Evolutionary conservation across 345 rosid genomes (phyloP), one percentile per base, ranked within the genome.

Genomic region (Nasturtium officinale): DNA sequence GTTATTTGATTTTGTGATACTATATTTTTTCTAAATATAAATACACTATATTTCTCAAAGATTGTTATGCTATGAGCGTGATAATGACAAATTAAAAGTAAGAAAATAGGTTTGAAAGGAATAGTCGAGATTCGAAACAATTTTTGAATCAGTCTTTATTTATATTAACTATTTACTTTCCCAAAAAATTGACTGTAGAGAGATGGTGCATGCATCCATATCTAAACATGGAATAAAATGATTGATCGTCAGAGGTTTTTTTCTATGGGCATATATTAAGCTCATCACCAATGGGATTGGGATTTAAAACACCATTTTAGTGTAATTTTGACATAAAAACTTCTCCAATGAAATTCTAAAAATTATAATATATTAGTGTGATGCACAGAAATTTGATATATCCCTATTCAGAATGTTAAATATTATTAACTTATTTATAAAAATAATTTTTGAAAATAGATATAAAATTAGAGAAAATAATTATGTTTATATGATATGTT

Each of bases 81-180:
- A 38, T 12, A 38, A 11, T 12, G 45, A 38, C 46, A 40, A 40
- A 40, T 38, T 12, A 12, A 28, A 7, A 54, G 37, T 54, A 55
- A 8, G 38, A 55, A 28, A 55, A 7, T 3, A n/a, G 20, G 38
- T 55, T 37, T 55, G 38, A 8, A 29, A 29, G 37, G 60, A 55
- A 54, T 54, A 28, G 20, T 15, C 38, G 12, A 55, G 60, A 55
- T 55, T 55, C 60, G 18, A 7, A 53, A 54, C 59, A 15, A 28
- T 15, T 28, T 28, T 15, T 15, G 35, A 52, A 54, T 28, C 18
- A 15, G 35, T 7, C 18, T 25, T 25, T 52, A 52, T 25, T 25
- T 52, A 52, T 13, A 3, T 6, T 28, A 15, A 54, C 37, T 28
- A 12, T 7, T 55, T 8, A 38, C 60, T 55, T 55, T 55, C 60